Conservation (phyloP, 768 basidiomycete genomes). For the Tylopilus vinaceipallidus region DNA sequence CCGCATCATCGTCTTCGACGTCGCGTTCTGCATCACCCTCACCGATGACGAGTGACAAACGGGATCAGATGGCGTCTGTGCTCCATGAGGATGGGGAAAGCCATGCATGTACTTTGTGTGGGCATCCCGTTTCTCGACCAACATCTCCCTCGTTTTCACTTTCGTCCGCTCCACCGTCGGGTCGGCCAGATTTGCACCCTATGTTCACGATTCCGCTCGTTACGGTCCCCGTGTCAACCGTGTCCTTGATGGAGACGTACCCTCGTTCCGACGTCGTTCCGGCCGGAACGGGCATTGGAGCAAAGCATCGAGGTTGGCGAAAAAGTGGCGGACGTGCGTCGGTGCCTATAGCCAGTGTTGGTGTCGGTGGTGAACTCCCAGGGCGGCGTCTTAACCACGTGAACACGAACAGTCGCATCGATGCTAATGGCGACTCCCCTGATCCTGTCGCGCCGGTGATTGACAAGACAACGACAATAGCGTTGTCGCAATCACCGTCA, state of each 20-base stretch:
- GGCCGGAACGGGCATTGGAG: not conserved
- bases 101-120: slow-evolving; percentile 18
- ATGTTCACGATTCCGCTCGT: slow-evolving; percentile 32
- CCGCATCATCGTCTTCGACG: slow-evolving; percentile 8
- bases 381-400: too few species aligned
- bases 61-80: not conserved
- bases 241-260: not conserved
- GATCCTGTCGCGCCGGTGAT: not conserved
- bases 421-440: not conserved
- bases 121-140: slow-evolving; percentile 8
- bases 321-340: not conserved
- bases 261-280: not conserved
- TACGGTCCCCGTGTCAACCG: slow-evolving; percentile 16
- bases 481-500: not conserved
- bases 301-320: not conserved
- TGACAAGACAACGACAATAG: not conserved
- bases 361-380: too few species aligned
- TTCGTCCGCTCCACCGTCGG: not conserved
- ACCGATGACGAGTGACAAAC: not conserved
- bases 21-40: slow-evolving; percentile 21
- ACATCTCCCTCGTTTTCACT: not conserved
- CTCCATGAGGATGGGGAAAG: not conserved
- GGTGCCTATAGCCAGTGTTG: not conserved
- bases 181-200: slow-evolving; percentile 17
- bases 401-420: not conserved